Evolutionary conservation across 2,329 filamentous ascomycete species (phyloP).

Genomic region (Aspergillus ustus): DNA sequence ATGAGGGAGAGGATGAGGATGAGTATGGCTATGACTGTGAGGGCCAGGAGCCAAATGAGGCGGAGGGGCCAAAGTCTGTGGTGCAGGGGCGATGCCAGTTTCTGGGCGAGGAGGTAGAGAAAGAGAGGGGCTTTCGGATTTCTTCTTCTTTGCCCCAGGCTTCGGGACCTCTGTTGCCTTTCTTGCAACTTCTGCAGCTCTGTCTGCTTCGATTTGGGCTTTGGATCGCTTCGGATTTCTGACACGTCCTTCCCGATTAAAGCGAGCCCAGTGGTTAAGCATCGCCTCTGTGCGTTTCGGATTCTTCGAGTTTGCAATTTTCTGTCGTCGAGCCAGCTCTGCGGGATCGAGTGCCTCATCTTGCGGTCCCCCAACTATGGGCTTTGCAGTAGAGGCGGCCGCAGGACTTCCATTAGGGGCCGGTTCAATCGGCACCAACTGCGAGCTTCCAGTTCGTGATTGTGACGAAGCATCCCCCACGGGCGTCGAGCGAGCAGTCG

Average conservation of each 20-base stretch:
- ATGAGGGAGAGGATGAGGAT: neutral
- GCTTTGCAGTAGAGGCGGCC: constrained; percentile 17
- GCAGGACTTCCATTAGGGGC: constrained; percentile 20
- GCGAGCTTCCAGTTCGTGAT: constrained; percentile 22
- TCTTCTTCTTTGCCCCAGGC: constrained; percentile 31
- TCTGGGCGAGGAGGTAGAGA: constrained; percentile 26
- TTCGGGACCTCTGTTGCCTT: constrained; percentile 34
- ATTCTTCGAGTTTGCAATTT: constrained; percentile 50
- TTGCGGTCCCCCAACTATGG: constrained; percentile 22
- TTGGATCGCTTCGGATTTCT: constrained; percentile 51
- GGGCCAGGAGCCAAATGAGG: constrained; percentile 22
- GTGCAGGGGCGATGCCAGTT: constrained; percentile 25
- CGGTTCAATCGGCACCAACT: constrained; percentile 28
- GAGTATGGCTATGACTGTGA: constrained; percentile 13
- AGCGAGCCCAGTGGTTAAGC: constrained; percentile 51
- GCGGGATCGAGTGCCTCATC: constrained; percentile 32
- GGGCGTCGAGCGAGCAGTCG: constrained; percentile 15
- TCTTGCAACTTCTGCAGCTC: constrained; percentile 34
- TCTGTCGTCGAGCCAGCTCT: constrained; percentile 41
- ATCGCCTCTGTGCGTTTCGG: constrained; percentile 51
- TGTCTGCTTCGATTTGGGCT: constrained; percentile 49
- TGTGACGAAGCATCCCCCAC: constrained; percentile 18
- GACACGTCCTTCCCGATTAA: constrained; percentile 48
- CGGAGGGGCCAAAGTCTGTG: constrained; percentile 21
- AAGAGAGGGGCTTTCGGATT: constrained; percentile 27